phyloP scores from a whole-genome alignment of 148 eudicot genomes.

The Rhododendron vialii region DNA sequence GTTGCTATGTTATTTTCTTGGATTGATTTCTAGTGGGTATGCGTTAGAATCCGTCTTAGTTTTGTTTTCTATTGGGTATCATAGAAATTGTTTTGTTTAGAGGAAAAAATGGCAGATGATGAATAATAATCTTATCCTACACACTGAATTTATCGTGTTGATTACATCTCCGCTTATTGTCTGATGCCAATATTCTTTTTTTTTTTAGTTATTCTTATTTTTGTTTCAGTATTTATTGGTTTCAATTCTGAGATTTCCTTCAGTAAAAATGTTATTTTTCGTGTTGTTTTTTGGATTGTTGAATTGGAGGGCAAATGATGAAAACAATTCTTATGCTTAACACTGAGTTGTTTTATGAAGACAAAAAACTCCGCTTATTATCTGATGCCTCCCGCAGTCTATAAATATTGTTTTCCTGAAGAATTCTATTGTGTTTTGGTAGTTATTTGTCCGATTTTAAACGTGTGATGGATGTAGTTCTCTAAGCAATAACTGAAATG shows the following conservation, averaged over 20 bases:
- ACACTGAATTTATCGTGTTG: slow-evolving; percentile 21
- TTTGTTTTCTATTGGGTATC: not conserved
- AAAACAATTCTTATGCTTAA: not conserved
- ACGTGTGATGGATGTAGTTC: not conserved
- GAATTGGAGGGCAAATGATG: slow-evolving; percentile 8
- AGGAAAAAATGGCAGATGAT: slow-evolving; percentile 23
- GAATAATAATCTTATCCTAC: slow-evolving; percentile 5
- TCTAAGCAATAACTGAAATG: not conserved
- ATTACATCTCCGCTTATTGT: slow-evolving; percentile 30
- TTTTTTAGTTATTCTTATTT: not conserved
- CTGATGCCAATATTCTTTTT: slow-evolving; percentile 15
- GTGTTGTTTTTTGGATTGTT: not conserved
- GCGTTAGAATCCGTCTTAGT: not conserved
- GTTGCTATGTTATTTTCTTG: not conserved
- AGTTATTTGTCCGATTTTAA: not conserved
- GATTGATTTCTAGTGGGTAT: not conserved
- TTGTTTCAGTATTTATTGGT: not conserved
- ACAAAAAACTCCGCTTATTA: slow-evolving; percentile 12
- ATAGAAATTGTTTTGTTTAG: too few species aligned
- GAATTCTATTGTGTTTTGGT: not conserved
- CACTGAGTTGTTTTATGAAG: slow-evolving; percentile 4
- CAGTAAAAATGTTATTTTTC: not conserved
- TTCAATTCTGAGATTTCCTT: not conserved
- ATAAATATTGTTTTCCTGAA: not conserved
- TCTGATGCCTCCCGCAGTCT: not conserved